These are phyloP conservation scores for Begonia loranthoides DNA, from an alignment of 306 rosid species.

Conservation along the genomic window DNA sequence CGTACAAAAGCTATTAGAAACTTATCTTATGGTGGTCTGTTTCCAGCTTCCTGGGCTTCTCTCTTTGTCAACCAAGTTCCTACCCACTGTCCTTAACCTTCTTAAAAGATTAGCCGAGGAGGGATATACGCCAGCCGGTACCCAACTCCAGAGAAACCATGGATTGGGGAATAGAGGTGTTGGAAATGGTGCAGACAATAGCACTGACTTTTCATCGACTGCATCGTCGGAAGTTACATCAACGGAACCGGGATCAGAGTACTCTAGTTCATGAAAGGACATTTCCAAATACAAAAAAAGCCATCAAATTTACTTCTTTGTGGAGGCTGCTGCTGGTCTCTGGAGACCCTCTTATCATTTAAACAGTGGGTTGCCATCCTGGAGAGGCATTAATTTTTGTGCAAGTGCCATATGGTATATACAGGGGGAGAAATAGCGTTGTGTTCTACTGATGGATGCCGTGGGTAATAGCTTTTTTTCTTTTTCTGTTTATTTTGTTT, in stretches of 20 bases:
- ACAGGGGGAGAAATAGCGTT: too few species aligned
- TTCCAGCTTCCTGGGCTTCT: constrained; percentile 66
- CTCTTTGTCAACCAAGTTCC: constrained; percentile 47
- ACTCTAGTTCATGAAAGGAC: constrained; percentile 31
- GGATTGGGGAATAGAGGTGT: constrained; percentile 17
- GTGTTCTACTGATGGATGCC: too few species aligned
- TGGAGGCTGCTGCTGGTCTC: too few species aligned
- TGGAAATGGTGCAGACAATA: constrained; percentile 22
- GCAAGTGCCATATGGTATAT: too few species aligned
- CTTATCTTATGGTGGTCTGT: not conserved
- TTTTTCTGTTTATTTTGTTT: too few species aligned
- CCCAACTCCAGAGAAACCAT: constrained; percentile 34
- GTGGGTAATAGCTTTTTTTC: too few species aligned
- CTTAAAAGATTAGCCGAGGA: constrained; percentile 62
- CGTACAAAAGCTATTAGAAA: too few species aligned
- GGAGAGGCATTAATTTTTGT: too few species aligned
- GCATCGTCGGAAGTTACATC: constrained; percentile 52
- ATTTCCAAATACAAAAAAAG: constrained; percentile 22
- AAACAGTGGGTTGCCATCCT: too few species aligned
- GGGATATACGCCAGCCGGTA: constrained; percentile 13
- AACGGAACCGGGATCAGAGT: constrained; percentile 21
- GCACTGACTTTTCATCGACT: constrained; percentile 24
- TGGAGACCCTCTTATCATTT: too few species aligned
- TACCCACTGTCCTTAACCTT: constrained; percentile 75
- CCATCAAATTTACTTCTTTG: too few species aligned